A percentile compares a stretch with the other conserved stretches of the same genome.
phyloP scores from a whole-genome alignment of 116 monocot species.

The Papilionanthe hybrid region DNA sequence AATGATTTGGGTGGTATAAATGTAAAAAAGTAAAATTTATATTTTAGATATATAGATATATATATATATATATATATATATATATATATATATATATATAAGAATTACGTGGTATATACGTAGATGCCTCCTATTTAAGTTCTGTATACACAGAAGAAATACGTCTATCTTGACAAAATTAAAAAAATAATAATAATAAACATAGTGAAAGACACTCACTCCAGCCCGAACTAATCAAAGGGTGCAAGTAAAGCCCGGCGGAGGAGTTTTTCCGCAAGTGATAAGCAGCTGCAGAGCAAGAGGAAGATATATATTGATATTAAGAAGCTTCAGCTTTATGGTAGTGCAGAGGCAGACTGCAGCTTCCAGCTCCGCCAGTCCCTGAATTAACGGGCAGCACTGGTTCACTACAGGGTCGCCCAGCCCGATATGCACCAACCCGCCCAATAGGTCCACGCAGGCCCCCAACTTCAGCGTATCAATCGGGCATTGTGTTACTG shows the following conservation, averaged over 20 bases:
- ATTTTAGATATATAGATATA: no score
- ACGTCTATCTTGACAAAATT: no score
- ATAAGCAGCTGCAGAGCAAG: constrained; percentile 50
- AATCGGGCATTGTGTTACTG: constrained; percentile 27
- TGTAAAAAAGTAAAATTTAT: no score
- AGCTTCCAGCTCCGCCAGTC: constrained; percentile 58
- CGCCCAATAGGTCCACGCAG: constrained; percentile 60
- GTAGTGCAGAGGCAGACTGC: constrained; percentile 67
- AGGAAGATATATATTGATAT: constrained; percentile 50
- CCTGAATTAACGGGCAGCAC: constrained; percentile 53
- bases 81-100: no score
- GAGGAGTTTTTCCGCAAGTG: constrained; percentile 53
- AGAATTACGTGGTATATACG: no score
- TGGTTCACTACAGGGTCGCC: constrained; percentile 47
- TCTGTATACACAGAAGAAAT: no score
- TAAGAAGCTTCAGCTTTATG: constrained; percentile 47
- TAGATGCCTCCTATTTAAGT: no score
- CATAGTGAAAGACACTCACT: no score
- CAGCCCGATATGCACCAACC: constrained; percentile 47
- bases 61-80: no score
- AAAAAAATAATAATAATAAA: no score
- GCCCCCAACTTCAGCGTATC: constrained; percentile 56
- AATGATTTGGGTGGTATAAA: no score
- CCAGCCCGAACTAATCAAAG: not conserved
- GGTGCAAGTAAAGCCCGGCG: constrained; percentile 45